These are phyloP conservation scores for Meredithiella fracta DNA, from an alignment of 2,329 filamentous ascomycete genomes.

Conservation along the genomic window DNA sequence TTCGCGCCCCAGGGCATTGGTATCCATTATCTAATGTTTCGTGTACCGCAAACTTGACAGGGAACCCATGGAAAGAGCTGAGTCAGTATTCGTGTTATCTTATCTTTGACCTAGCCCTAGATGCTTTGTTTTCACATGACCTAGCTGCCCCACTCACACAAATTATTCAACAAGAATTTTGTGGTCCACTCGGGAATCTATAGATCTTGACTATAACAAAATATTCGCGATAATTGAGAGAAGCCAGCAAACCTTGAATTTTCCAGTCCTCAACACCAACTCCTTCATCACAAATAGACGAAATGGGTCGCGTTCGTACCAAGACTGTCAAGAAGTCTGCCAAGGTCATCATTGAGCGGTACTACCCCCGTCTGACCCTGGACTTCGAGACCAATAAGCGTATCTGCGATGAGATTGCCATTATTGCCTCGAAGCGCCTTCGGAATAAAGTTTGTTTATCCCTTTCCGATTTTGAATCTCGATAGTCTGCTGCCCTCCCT, in stretches of 20 bases:
- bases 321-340: constrained; percentile 64
- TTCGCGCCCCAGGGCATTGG: no score
- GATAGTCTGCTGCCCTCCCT: not conserved
- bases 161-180: not conserved
- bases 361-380: constrained; percentile 94
- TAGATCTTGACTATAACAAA: constrained; percentile 8
- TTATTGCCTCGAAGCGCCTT: constrained; percentile 97
- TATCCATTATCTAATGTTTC: no score
- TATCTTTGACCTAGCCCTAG: no score
- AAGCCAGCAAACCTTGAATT: not conserved
- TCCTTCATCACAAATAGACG: constrained; percentile 33
- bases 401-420: constrained; percentile 99
- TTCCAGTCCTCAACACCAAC: constrained; percentile 18
- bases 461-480: not conserved
- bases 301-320: constrained; percentile 55
- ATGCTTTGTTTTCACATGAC: constrained; percentile 4
- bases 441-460: constrained; percentile 70
- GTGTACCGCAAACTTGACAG: no score
- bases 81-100: no score
- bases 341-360: constrained; percentile 99
- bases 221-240: not conserved
- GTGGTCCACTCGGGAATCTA: constrained; percentile 1
- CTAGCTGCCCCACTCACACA: constrained; percentile 6
- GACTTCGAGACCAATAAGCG: constrained; percentile 99
- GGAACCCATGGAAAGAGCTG: no score